Evolutionary conservation across 352 stramenopile species (phyloP), one percentile per base, ranked within the genome.

Genomic region (Phytophthora idaei): DNA sequence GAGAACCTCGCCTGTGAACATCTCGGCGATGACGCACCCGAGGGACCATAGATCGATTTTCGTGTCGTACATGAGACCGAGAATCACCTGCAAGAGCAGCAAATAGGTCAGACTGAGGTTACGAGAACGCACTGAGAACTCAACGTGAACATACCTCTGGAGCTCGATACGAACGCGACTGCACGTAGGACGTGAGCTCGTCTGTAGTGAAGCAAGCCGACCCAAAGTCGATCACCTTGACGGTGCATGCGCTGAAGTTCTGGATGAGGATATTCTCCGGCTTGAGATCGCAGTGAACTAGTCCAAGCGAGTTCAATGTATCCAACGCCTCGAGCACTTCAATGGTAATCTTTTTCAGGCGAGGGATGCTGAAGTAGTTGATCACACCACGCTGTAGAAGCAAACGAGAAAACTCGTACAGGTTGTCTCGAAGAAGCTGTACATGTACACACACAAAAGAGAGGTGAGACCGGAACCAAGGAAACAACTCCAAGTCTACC

Each of bases 241-340:
- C 90, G 8, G 85, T 92, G 72, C 92, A 98, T 78, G 85, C 76
- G 96, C 77, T 78, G 96, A 92, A 90, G 70, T 87, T 92, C 69
- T 81, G 80, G 32, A 92, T 85, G 2, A 92, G 68, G 61, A 99
- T 98, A 80, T 99, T 99, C 73, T 99, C 98, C 1, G 97, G 97
- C 75, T 99, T 99, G 41, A 99, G 83, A 78, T 99, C 98, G 74
- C 97, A 99, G 76, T 99, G 98, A 10, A 99, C 94, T 50, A 99
- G 81, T 50, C 87, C 85, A 17, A 99, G 75, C 10, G 96, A 85
- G 39, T 96, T 82, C 12, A 98, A 72, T 12, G 92, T 92, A 12
- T 85, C 71, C 17, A 98, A 77, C 5, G 87, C 93, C 56, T 94
- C 77, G 2, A 99, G 85, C 15, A 99, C 92, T 81, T 99, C 96